phyloP scores from a whole-genome alignment of 2,329 filamentous ascomycete genomes.

The Claviceps digitariae region DNA sequence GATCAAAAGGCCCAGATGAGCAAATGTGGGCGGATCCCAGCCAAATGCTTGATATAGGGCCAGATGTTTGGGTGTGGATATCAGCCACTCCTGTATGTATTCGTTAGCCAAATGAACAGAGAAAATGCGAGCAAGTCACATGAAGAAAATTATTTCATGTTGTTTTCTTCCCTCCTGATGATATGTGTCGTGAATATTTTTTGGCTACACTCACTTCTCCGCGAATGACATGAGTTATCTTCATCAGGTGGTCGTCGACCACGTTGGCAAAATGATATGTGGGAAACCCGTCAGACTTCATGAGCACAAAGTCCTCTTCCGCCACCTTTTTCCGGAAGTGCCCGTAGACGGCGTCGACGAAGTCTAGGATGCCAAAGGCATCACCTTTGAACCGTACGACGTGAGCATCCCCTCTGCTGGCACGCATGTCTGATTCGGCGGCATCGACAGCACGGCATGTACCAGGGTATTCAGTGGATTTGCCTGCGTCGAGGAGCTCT shows the following conservation, averaged over 20 bases:
- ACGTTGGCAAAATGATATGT: constrained; percentile 98
- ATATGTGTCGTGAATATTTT: not conserved
- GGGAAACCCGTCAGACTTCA: constrained; percentile 84
- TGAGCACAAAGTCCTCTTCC: constrained; percentile 72
- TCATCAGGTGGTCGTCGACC: constrained; percentile 89
- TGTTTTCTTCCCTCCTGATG: not conserved
- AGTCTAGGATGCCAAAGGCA: constrained; percentile 43
- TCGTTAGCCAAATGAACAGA: not conserved
- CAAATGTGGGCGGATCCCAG: constrained; percentile 62
- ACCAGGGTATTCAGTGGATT: constrained; percentile 38
- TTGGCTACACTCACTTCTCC: constrained; percentile 46
- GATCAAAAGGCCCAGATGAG: constrained; percentile 65
- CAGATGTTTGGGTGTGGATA: constrained; percentile 68
- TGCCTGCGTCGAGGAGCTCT: constrained; percentile 39
- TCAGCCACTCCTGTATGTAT: constrained; percentile 67
- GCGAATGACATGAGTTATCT: constrained; percentile 88
- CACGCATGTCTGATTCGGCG: constrained; percentile 58
- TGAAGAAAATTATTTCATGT: too few species aligned
- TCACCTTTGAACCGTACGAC: constrained; percentile 64
- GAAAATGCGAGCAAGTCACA: too few species aligned
- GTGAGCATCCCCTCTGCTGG: constrained; percentile 54
- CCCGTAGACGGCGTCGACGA: constrained; percentile 70
- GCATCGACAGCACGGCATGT: constrained; percentile 55
- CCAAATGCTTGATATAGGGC: constrained; percentile 64
- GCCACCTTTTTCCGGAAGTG: constrained; percentile 39